Percentiles rank a stretch among this genome's conserved stretches.
These are phyloP conservation scores for Boletus barrowsii DNA, from an alignment of 768 basidiomycete genomes.

Conservation along the genomic window DNA sequence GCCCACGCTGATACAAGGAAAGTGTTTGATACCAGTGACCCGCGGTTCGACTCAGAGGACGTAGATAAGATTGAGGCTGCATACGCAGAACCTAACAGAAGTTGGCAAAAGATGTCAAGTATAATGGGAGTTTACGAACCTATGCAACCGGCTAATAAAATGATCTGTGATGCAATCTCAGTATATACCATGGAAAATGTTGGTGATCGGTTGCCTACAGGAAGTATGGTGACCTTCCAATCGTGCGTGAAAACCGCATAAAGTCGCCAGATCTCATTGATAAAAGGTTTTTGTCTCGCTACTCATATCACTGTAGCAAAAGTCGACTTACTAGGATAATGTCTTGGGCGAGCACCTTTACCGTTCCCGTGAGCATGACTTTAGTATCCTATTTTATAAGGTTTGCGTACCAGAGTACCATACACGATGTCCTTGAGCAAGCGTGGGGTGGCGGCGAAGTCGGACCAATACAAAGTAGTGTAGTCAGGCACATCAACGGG, in stretches of 20 bases:
- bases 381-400: not conserved
- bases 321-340: not conserved
- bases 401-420: not conserved
- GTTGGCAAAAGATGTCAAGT: not conserved
- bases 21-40: not conserved
- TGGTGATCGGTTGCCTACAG: not conserved
- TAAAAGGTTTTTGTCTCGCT: not conserved
- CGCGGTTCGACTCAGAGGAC: not conserved
- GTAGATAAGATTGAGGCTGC: not conserved
- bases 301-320: not conserved
- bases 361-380: not conserved
- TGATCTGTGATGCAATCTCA: not conserved
- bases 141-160: not conserved
- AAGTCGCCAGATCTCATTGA: constrained; percentile 3
- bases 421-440: not conserved
- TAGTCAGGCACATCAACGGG: not conserved
- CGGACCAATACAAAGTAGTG: constrained; percentile 2
- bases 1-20: not conserved
- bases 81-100: not conserved
- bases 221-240: constrained; percentile 1
- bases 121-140: not conserved
- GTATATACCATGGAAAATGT: not conserved
- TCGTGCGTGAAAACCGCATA: not conserved
- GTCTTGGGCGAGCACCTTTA: not conserved
- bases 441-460: not conserved